Conservation (phyloP, 1,139 yeast species). For the Blastobotrys malaysiensis region DNA sequence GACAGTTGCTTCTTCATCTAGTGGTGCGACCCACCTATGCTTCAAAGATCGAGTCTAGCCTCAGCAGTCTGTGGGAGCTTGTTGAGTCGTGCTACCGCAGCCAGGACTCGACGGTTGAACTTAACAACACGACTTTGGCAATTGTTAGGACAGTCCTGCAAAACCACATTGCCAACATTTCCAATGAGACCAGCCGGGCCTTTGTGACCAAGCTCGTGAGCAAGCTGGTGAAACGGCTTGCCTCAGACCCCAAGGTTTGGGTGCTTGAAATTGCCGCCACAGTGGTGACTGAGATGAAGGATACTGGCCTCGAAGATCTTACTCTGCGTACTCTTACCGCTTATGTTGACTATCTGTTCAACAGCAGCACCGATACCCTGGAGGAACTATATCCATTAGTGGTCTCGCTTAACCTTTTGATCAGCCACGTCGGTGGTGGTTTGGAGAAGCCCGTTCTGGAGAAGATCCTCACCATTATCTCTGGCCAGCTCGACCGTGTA, state of each 20-base stretch:
- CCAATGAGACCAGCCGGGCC: background rate
- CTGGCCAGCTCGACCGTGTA: background rate
- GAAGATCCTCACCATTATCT: background rate
- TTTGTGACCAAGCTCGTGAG: conserved; percentile 6
- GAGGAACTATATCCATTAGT: background rate
- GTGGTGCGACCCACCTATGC: conserved; percentile 12
- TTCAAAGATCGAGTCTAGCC: conserved; percentile 1
- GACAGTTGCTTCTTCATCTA: conserved; percentile 3
- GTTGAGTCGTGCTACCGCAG: background rate
- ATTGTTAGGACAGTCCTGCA: conserved; percentile 3
- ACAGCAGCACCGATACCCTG: background rate
- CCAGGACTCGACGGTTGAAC: background rate
- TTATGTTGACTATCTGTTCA: background rate
- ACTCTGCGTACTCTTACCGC: background rate
- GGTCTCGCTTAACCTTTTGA: background rate
- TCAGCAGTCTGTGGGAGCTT: background rate
- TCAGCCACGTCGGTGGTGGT: background rate
- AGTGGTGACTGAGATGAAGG: conserved; percentile 1
- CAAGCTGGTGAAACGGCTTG: conserved; percentile 1
- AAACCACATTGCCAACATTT: conserved; percentile 5
- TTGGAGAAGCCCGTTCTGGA: background rate
- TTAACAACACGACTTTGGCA: background rate
- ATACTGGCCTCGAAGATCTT: background rate
- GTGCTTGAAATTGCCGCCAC: background rate
- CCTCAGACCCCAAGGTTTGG: background rate